Evolutionary conservation across 2,329 filamentous ascomycete species (phyloP).

Genomic region (Neospermospora avenae): DNA sequence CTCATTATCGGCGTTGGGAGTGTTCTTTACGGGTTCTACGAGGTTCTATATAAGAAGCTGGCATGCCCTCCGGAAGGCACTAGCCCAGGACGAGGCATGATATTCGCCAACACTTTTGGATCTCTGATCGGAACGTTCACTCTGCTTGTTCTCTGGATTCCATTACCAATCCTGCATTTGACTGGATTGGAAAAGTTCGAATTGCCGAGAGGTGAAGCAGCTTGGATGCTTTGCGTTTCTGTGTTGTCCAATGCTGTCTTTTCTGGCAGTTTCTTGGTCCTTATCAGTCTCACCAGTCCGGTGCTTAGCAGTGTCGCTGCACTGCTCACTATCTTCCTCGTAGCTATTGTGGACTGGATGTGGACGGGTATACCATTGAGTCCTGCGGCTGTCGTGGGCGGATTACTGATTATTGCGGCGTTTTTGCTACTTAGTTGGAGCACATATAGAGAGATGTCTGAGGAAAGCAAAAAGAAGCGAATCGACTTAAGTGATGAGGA

Average conservation of each 20-base stretch:
- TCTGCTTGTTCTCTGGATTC: constrained; percentile 84
- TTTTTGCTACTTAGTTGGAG: constrained; percentile 88
- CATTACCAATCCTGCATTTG: constrained; percentile 78
- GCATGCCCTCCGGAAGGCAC: constrained; percentile 87
- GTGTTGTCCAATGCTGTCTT: constrained; percentile 88
- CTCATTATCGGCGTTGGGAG: constrained; percentile 87
- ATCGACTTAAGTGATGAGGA: constrained; percentile 43
- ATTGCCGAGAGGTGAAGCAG: constrained; percentile 73
- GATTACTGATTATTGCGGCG: constrained; percentile 79
- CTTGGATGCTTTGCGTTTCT: constrained; percentile 74
- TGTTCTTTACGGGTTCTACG: constrained; percentile 93
- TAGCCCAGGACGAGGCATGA: constrained; percentile 65
- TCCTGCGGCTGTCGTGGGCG: constrained; percentile 74
- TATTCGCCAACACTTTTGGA: constrained; percentile 93
- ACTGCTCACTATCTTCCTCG: constrained; percentile 93
- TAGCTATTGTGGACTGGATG: constrained; percentile 87
- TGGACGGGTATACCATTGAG: constrained; percentile 75
- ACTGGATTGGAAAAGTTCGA: constrained; percentile 79
- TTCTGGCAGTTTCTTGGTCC: constrained; percentile 85
- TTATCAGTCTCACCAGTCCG: constrained; percentile 89
- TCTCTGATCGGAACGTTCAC: constrained; percentile 86
- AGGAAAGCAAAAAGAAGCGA: constrained; percentile 65
- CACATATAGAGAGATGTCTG: constrained; percentile 89
- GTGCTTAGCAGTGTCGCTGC: constrained; percentile 91
- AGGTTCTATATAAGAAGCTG: constrained; percentile 91